Percentiles rank a stretch among this genome's conserved stretches.
Conservation (phyloP, 1,284 basidiomycete species). For the Salmacisia buchloeana region DNA sequence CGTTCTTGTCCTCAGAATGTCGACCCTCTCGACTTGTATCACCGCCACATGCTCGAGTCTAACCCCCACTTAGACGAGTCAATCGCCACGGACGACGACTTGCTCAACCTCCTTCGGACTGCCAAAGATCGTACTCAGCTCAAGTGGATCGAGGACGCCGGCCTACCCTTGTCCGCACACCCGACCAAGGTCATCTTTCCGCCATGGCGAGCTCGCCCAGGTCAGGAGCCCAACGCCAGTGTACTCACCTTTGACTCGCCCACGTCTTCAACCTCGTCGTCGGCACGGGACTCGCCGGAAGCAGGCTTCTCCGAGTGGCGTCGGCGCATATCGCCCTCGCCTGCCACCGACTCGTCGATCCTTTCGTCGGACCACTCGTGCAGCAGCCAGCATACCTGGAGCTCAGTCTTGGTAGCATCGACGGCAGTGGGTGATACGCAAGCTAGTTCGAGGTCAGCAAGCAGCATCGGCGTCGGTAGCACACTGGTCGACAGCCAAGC, state of each 20-base stretch:
- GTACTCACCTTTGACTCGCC: neutral
- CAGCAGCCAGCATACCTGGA: no score
- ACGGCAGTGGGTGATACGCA: no score
- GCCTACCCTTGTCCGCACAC: neutral
- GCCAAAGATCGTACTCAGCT: neutral
- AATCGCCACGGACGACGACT: neutral
- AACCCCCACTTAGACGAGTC: neutral
- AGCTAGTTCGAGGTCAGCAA: no score
- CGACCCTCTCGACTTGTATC: neutral
- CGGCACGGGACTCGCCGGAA: neutral
- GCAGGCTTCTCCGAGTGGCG: no score
- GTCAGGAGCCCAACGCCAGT: neutral
- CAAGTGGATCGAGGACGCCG: neutral
- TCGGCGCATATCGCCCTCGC: no score
- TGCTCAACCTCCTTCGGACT: neutral
- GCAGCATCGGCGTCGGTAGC: no score
- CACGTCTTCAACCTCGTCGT: neutral
- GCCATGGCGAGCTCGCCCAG: neutral
- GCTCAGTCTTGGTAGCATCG: no score
- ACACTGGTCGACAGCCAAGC: no score
- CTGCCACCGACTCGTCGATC: no score
- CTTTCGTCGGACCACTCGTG: no score
- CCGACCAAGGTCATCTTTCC: neutral
- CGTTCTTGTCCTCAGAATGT: no score
- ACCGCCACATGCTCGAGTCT: slow-evolving; percentile 2